Percentiles rank a stretch among this genome's conserved stretches.
phyloP scores from a whole-genome alignment of 2,329 filamentous ascomycete genomes.

The Colletotrichum sojae region DNA sequence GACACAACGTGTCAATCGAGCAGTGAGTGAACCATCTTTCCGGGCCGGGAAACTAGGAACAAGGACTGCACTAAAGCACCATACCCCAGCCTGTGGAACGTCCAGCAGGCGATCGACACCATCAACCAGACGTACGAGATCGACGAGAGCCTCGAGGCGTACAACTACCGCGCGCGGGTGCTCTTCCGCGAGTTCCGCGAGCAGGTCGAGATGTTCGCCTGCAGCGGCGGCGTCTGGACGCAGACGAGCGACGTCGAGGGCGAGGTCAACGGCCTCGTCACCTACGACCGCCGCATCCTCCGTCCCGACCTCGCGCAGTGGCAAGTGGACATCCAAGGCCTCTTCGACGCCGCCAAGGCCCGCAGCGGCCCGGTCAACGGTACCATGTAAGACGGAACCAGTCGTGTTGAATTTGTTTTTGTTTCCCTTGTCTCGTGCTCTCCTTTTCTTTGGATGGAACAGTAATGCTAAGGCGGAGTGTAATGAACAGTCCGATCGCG shows the following conservation, averaged over 20 bases:
- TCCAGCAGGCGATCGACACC: slow-evolving; percentile 67
- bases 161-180: slow-evolving; percentile 76
- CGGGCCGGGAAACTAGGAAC: fast-evolving
- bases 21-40: slow-evolving; percentile 59
- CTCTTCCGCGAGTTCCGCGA: slow-evolving; percentile 74
- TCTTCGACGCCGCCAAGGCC: slow-evolving; percentile 69
- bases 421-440: background rate
- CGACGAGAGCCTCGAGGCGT: slow-evolving; percentile 68
- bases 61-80: background rate
- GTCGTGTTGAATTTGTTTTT: background rate
- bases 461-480: slow-evolving; percentile 34
- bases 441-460: background rate
- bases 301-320: slow-evolving; percentile 71
- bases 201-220: slow-evolving; percentile 72
- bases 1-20: slow-evolving; percentile 73
- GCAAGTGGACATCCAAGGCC: slow-evolving; percentile 69
- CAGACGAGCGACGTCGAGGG: slow-evolving; percentile 83
- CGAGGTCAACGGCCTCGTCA: slow-evolving; percentile 80
- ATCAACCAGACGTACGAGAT: slow-evolving; percentile 80
- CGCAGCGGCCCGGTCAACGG: slow-evolving; percentile 37
- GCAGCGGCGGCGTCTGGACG: slow-evolving; percentile 79
- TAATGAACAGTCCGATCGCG: slow-evolving; percentile 32
- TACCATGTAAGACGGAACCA: slow-evolving; percentile 31
- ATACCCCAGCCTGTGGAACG: slow-evolving; percentile 72
- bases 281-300: slow-evolving; percentile 75